Evolutionary conservation across 768 basidiomycete species (phyloP).

Genomic region (Agaricus subrufescens): DNA sequence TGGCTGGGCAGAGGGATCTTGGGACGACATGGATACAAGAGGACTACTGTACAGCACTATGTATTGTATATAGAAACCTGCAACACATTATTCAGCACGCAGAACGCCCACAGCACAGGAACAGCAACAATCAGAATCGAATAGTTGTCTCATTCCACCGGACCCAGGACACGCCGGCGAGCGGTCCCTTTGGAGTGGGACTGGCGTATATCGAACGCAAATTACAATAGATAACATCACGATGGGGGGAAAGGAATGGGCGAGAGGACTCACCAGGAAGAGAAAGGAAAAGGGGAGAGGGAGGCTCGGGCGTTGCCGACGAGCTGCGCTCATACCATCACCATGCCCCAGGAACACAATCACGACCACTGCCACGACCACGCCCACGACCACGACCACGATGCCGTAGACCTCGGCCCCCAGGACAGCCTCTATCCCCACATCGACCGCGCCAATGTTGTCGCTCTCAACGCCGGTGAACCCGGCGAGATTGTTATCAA

Average conservation of each 20-base stretch:
- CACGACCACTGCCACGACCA: constrained; percentile 29
- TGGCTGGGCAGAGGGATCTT: not conserved
- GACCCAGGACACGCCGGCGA: constrained; percentile 71
- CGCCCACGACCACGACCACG: constrained; percentile 57
- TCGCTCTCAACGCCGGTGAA: constrained; percentile 66
- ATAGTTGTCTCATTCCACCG: constrained; percentile 66
- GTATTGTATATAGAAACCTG: not conserved
- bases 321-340: no score
- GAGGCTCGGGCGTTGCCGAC: no score
- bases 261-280: not conserved
- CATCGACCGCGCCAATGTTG: constrained; percentile 78
- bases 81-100: not conserved
- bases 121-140: constrained; percentile 39
- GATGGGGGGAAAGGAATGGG: constrained; percentile 1
- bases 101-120: not conserved
- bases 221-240: constrained; percentile 70
- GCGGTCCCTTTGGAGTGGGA: constrained; percentile 68
- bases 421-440: constrained; percentile 69
- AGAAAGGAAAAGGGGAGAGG: no score
- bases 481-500: constrained; percentile 65
- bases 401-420: constrained; percentile 41
- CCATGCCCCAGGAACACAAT: constrained; percentile 7
- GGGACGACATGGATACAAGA: not conserved
- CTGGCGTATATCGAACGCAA: constrained; percentile 76
- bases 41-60: not conserved